Percentiles rank a stretch among this genome's conserved stretches.
Evolutionary conservation across 2,329 filamentous ascomycete species (phyloP).

Genomic region (Trichoderma citrinoviride): DNA sequence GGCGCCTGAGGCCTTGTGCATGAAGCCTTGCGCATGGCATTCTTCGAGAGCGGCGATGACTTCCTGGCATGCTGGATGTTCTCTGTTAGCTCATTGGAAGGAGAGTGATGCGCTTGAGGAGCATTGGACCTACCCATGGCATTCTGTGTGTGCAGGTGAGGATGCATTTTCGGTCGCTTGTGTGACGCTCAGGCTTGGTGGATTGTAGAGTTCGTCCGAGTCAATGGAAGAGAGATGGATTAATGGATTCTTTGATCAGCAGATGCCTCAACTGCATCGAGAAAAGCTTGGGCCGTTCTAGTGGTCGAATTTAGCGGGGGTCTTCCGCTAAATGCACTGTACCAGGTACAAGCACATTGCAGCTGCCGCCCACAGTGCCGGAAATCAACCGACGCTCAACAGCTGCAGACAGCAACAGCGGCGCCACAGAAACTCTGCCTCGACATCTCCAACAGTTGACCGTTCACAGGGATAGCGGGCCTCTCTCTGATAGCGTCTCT

Average conservation of each 20-base stretch:
- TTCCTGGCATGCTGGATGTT: slow-evolving; percentile 76
- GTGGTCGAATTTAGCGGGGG: not conserved
- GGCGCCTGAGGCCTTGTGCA: slow-evolving; percentile 86
- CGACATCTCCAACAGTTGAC: slow-evolving; percentile 1
- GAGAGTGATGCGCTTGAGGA: not conserved
- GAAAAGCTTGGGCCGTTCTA: slow-evolving; percentile 33
- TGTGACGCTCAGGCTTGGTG: not conserved
- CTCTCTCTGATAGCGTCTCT: not conserved
- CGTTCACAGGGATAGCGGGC: not conserved
- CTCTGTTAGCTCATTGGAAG: slow-evolving; percentile 25
- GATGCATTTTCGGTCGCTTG: slow-evolving; percentile 71
- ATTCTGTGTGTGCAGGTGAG: slow-evolving; percentile 90
- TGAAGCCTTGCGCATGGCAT: slow-evolving; percentile 88
- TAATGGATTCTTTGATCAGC: not conserved
- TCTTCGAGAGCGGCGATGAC: slow-evolving; percentile 92
- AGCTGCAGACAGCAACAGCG: not conserved
- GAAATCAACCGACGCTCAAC: slow-evolving; percentile 10
- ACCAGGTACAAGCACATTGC: not conserved
- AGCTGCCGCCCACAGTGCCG: slow-evolving; percentile 19
- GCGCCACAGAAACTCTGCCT: slow-evolving; percentile 11
- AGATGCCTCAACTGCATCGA: not conserved
- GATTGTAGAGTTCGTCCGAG: not conserved
- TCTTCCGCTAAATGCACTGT: not conserved
- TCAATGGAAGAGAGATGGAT: not conserved
- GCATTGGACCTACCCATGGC: slow-evolving; percentile 64